Evolutionary conservation across 352 stramenopile species (phyloP), one percentile per base, ranked within the genome.

Genomic region (Globisporangium lucens): DNA sequence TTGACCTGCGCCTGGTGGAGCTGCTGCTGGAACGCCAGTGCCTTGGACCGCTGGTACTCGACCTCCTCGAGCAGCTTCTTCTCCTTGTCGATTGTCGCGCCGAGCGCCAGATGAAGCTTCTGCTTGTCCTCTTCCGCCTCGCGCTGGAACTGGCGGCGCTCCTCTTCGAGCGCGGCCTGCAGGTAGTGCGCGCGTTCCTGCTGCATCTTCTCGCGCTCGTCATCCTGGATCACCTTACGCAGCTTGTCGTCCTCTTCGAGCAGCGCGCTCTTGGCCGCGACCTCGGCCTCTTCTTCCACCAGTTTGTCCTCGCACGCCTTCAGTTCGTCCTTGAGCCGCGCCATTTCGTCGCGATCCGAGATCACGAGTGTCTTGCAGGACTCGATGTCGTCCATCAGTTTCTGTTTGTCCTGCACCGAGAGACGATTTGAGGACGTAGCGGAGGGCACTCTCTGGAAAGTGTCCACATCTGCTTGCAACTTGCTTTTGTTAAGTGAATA

Each of bases 121-220:
- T 80, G 67, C 67, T 89, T 90, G 46, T 92, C 82, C 27, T 85
- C 71, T 29, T 90, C 80, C 1, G 81, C 82, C 46, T 89, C 69
- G 7, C 68, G 60, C 38, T 94, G 80, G n/a, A 93, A 77, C 36
- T 70, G 65, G 13, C 74, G 61, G 4, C 85, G 75, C 66, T 94
- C 86, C 9, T 89, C 80, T 12, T 90, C 84, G n/a, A 92, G 61
- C 0, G 80, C 82, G 20, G 72, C 66, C 58, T 90, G 73, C 24
- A 95, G 66, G 63, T 87, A 92, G 35, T 61, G 71, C 9, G 79
- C 76, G n/a, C 83, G 80, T 47, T 93, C 87, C 17, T 77, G 74
- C 71, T 90, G 79, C 83, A 91, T 92, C 59, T 94, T 93, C 56
- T 91, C 75, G n/a, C 86, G 80, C 65, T 94, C 86, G 53, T 92